Conservation (phyloP, 148 eudicot species). For the Oxyria digyna region DNA sequence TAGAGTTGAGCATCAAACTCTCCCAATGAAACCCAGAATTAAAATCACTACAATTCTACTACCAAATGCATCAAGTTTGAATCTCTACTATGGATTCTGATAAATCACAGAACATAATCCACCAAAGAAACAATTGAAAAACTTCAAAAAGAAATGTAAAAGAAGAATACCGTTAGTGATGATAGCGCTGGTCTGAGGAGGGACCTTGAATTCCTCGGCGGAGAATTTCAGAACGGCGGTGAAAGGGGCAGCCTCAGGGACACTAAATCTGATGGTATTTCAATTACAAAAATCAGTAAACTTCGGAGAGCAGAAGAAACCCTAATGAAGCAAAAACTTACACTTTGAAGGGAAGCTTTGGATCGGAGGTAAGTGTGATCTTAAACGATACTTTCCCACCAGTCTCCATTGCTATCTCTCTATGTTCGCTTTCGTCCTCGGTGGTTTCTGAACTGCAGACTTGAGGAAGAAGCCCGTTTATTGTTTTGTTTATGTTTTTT, state of each 20-base stretch:
- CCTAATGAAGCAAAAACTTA: conserved; percentile 12
- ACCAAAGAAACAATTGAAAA: neutral
- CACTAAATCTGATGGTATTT: conserved; percentile 53
- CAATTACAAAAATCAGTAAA: neutral
- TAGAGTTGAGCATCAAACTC: neutral
- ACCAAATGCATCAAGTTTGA: neutral
- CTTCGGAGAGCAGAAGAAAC: neutral
- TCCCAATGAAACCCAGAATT: neutral
- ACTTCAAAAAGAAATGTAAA: neutral
- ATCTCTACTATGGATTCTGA: neutral
- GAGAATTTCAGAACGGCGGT: conserved; percentile 92
- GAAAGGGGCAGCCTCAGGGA: conserved; percentile 84
- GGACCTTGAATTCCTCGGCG: conserved; percentile 99
- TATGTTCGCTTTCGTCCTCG: neutral
- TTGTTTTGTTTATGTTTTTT: too few species aligned
- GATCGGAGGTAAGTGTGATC: conserved; percentile 88
- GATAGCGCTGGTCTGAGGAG: conserved; percentile 97
- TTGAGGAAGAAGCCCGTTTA: neutral
- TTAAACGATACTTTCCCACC: conserved; percentile 97
- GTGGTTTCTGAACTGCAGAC: neutral
- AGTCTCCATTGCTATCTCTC: conserved; percentile 32
- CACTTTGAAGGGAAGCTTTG: conserved; percentile 97
- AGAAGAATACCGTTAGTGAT: conserved; percentile 66
- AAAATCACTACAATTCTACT: neutral
- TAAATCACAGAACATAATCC: neutral